Base-by-base conservation (phyloP, 208 protist genomes). In the Porcisia hertigi region DNA sequence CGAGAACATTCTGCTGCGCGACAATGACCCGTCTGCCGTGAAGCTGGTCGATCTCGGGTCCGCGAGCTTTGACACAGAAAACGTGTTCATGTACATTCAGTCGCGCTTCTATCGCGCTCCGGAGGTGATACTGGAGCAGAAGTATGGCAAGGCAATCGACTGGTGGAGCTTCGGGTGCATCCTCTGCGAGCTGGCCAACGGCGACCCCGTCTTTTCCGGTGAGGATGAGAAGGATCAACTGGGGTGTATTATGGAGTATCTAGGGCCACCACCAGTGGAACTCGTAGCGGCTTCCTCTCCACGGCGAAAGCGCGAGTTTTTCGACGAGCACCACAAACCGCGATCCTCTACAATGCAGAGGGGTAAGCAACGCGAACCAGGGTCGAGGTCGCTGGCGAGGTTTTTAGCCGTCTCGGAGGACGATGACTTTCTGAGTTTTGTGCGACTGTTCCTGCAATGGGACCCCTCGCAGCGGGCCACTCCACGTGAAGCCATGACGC, bases 41-140 rank as follows among this genome's bases (percentile, higher is more conserved):
- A 99, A 99, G 77, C 88, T 99, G 23, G 98, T 98, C 71, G 98
- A 99, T 85, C 96, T 99, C 69, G 98, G 98, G 30, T 98, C 95
- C n/a, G 93, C 93, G 12, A 99, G 98, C 89, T 99, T 96, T 83
- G 96, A 98, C 57, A 80, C 95, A 54, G 80, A 96, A 64, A 86
- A 86, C 43, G 69, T 88, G 30, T 98, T 94, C 76, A 97, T 97
- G 47, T 99, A 99, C 77, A 93, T 96, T 30, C 92, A 96, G 76
- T 97, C 95, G 3, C 87, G 96, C 6, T 98, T 95, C 54, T 98
- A 98, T 76, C 92, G 96, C 53, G 95, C 97, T 9, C 93, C 94
- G 14, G 92, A 97, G 78, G 86, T 98, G 23, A 95, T 98, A 45
- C 65, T 98, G 39, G 90, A 94, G 11, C 80, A 75, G 36, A 64